A percentile compares a stretch with the other conserved stretches of the same genome.
Conservation (phyloP, 768 basidiomycete species). For the Lactarius tabidus region DNA sequence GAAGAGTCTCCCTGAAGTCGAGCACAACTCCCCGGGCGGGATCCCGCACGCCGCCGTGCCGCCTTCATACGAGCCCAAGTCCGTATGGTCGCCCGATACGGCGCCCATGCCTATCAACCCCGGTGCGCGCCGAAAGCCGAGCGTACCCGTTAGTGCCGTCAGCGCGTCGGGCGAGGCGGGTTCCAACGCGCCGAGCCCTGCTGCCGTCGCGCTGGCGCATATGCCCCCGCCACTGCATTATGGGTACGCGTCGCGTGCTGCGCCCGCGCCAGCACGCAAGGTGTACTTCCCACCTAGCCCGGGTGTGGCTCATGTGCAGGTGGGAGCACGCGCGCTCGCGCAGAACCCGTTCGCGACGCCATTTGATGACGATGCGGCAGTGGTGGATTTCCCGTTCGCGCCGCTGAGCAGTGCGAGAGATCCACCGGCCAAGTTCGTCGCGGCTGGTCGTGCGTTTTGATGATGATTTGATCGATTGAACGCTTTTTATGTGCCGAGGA, state of each 20-base stretch:
- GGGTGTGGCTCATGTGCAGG: slow-evolving; percentile 39
- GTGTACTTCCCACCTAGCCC: slow-evolving; percentile 32
- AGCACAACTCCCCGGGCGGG: slow-evolving; percentile 28
- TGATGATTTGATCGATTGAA: background rate
- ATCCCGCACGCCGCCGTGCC: slow-evolving; percentile 19
- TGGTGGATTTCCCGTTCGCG: slow-evolving; percentile 12
- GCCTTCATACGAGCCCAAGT: slow-evolving; percentile 23
- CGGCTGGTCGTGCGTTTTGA: slow-evolving; percentile 19
- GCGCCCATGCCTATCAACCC: slow-evolving; percentile 24
- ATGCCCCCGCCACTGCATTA: slow-evolving; percentile 22
- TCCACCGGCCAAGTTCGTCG: background rate
- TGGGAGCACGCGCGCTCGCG: slow-evolving; percentile 34
- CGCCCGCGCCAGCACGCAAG: slow-evolving; percentile 2
- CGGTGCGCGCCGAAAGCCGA: slow-evolving; percentile 32
- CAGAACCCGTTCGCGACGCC: slow-evolving; percentile 70
- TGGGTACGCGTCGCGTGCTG: too few relatives aligned
- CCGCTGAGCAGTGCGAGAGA: slow-evolving; percentile 2
- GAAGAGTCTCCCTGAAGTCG: slow-evolving; percentile 32
- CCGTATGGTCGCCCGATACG: slow-evolving; percentile 33
- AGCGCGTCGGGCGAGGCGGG: slow-evolving; percentile 32
- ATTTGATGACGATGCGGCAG: slow-evolving; percentile 61
- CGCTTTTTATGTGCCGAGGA: background rate
- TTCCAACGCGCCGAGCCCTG: slow-evolving; percentile 30
- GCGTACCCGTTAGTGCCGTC: slow-evolving; percentile 38
- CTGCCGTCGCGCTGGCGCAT: slow-evolving; percentile 29